A percentile compares a stretch with the other conserved stretches of the same genome.
Conservation (phyloP, 257 asterid genomes). For the Nicotiana tomentosiformis region DNA sequence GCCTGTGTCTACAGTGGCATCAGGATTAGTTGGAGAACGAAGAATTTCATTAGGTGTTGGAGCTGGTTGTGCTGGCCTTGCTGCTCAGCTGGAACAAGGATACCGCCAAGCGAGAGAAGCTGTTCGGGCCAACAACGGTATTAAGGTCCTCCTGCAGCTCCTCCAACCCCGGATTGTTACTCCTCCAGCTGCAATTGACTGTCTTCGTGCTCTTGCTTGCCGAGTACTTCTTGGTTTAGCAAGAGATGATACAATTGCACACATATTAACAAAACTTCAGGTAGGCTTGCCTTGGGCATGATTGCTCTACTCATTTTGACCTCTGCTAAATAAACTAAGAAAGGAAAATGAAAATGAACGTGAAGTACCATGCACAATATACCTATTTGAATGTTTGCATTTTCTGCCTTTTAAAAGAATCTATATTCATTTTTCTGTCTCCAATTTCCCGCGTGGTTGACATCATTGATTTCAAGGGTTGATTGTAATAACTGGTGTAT, state of each 20-base stretch:
- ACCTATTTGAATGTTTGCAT: background rate
- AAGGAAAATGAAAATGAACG: background rate
- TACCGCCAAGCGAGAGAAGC: constrained; percentile 96
- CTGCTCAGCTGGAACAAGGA: constrained; percentile 97
- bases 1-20: constrained; percentile 55
- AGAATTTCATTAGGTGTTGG: constrained; percentile 90
- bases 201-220: constrained; percentile 98
- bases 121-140: constrained; percentile 95
- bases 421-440: no score
- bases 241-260: constrained; percentile 97
- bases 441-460: constrained; percentile 2
- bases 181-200: constrained; percentile 93
- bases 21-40: constrained; percentile 97
- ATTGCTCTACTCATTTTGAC: background rate
- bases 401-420: no score
- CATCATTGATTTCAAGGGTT: background rate
- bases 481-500: background rate
- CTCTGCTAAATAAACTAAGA: background rate
- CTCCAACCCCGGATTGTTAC: constrained; percentile 91
- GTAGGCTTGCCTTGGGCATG: constrained; percentile 23
- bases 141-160: constrained; percentile 96
- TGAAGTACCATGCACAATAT: background rate
- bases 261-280: constrained; percentile 94
- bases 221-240: constrained; percentile 99
- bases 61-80: constrained; percentile 94